Percentiles rank a stretch among this genome's conserved stretches.
These are phyloP conservation scores for Arthrobotrys iridis DNA, from an alignment of 2,329 filamentous ascomycete genomes.

Conservation along the genomic window DNA sequence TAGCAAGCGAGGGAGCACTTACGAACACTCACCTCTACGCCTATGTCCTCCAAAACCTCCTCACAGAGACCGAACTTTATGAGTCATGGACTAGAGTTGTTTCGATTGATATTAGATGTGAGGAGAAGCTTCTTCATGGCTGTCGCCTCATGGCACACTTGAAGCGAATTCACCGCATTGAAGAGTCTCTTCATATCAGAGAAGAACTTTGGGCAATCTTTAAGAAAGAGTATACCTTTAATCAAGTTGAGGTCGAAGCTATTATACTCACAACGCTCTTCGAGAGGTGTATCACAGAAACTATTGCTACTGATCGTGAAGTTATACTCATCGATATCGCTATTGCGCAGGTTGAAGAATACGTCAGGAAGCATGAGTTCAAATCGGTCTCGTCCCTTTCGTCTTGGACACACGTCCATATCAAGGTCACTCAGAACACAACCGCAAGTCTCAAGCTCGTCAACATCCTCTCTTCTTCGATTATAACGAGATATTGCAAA, in stretches of 20 bases:
- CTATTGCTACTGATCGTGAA: slow-evolving; percentile 11
- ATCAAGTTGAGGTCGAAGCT: slow-evolving; percentile 2
- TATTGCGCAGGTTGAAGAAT: slow-evolving; percentile 25
- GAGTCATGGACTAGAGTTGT: slow-evolving; percentile 24
- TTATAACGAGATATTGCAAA: slow-evolving; percentile 21
- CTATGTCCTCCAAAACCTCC: slow-evolving; percentile 14
- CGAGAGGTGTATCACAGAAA: slow-evolving; percentile 26
- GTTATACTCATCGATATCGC: slow-evolving; percentile 21
- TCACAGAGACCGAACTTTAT: slow-evolving; percentile 35
- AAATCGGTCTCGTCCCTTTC: slow-evolving; percentile 17
- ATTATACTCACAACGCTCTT: slow-evolving; percentile 18
- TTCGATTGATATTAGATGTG: slow-evolving; percentile 15
- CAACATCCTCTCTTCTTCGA: slow-evolving; percentile 23
- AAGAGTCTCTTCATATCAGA: slow-evolving; percentile 26
- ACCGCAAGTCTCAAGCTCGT: slow-evolving; percentile 26
- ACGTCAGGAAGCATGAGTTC: slow-evolving; percentile 22
- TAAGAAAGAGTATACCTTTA: neutral
- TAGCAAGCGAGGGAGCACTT: neutral
- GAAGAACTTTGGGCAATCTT: slow-evolving; percentile 29
- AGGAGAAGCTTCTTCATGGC: slow-evolving; percentile 28
- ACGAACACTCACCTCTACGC: slow-evolving; percentile 4
- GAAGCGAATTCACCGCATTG: slow-evolving; percentile 20
- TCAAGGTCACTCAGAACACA: slow-evolving; percentile 29
- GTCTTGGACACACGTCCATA: slow-evolving; percentile 23
- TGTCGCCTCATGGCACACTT: slow-evolving; percentile 38